Evolutionary conservation across 352 stramenopile genomes (phyloP).

Genomic region (Aphanomyces astaci): DNA sequence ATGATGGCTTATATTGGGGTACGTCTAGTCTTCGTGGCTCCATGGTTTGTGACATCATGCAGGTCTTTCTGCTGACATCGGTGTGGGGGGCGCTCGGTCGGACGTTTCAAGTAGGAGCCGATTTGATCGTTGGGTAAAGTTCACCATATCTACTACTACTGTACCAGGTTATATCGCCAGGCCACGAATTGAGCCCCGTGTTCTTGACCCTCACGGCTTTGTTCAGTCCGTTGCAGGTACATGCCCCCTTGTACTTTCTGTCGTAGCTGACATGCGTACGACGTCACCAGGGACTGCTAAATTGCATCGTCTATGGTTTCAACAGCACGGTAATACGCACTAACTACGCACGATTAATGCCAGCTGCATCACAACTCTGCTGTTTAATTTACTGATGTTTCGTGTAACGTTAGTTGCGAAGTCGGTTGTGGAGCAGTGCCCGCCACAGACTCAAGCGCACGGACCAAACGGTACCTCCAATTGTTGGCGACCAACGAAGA

Average conservation of each 20-base stretch:
- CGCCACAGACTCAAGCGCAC: too few relatives aligned
- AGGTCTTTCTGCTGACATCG: constrained; percentile 7
- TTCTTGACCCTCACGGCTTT: constrained; percentile 62
- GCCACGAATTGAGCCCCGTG: constrained; percentile 37
- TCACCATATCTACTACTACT: neutral
- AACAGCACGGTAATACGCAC: constrained; percentile 59
- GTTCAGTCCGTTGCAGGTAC: constrained; percentile 61
- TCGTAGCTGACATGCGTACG: too few relatives aligned
- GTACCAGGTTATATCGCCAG: constrained; percentile 30
- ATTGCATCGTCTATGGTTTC: constrained; percentile 49
- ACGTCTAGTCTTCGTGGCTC: too few relatives aligned
- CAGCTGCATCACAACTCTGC: too few relatives aligned
- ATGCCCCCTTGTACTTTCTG: neutral
- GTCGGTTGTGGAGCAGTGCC: too few relatives aligned
- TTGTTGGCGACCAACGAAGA: too few relatives aligned
- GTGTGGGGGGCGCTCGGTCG: neutral
- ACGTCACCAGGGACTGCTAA: constrained; percentile 47
- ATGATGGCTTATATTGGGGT: constrained; percentile 59
- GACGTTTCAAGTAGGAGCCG: neutral
- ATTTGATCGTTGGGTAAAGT: too few relatives aligned
- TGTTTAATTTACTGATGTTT: too few relatives aligned
- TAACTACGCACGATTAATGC: too few relatives aligned
- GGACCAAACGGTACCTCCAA: too few relatives aligned
- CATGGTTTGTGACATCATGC: too few relatives aligned
- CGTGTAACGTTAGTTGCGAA: too few relatives aligned